A percentile compares a stretch with the other conserved stretches of the same genome.
Conservation (phyloP, 2,329 filamentous ascomycete genomes). For the Dactylellina sp. region DNA sequence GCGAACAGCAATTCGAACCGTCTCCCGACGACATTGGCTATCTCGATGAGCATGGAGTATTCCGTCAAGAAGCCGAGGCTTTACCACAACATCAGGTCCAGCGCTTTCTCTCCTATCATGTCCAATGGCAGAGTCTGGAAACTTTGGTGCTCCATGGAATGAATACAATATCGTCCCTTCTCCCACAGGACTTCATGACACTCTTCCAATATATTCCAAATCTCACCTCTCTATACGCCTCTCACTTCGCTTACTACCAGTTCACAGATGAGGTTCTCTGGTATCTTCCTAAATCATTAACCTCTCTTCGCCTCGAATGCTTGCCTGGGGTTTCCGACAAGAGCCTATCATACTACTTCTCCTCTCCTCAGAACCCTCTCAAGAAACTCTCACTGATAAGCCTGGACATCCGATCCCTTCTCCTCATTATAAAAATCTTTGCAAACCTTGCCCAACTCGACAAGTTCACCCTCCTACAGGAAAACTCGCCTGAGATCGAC, state of each 20-base stretch:
- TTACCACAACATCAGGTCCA: slow-evolving; percentile 31
- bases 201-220: slow-evolving; percentile 41
- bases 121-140: slow-evolving; percentile 50
- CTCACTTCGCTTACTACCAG: slow-evolving; percentile 52
- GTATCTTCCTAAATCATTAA: slow-evolving; percentile 46
- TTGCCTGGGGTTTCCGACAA: slow-evolving; percentile 44
- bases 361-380: slow-evolving; percentile 48
- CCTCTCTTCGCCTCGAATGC: slow-evolving; percentile 46
- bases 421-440: slow-evolving; percentile 55
- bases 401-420: slow-evolving; percentile 53
- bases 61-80: slow-evolving; percentile 43
- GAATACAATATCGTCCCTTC: slow-evolving; percentile 46
- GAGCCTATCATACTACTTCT: slow-evolving; percentile 51
- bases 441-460: slow-evolving; percentile 47
- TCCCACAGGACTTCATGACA: slow-evolving; percentile 40
- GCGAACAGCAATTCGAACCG: slow-evolving; percentile 48
- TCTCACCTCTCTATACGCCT: slow-evolving; percentile 43
- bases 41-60: slow-evolving; percentile 51
- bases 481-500: slow-evolving; percentile 47
- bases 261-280: slow-evolving; percentile 52
- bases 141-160: slow-evolving; percentile 52
- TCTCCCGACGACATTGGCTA: slow-evolving; percentile 54
- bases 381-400: slow-evolving; percentile 50
- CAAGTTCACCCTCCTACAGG: slow-evolving; percentile 51
- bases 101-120: slow-evolving; percentile 49